phyloP scores from a whole-genome alignment of 2,329 filamentous ascomycete species.

The Diaporthe ampelina region DNA sequence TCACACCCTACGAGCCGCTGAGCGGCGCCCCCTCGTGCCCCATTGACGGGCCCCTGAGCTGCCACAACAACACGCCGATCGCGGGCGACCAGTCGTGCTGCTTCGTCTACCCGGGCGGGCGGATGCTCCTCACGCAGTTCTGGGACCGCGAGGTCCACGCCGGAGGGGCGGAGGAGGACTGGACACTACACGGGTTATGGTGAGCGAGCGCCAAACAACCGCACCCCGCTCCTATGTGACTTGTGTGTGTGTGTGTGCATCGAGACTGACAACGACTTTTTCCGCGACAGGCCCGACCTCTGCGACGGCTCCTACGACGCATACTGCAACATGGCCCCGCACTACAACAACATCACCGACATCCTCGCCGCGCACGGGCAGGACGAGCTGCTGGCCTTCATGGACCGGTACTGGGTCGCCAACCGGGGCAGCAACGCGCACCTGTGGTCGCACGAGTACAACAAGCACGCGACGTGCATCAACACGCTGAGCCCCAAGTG shows the following conservation, averaged over 20 bases:
- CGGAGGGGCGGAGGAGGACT: slow-evolving; percentile 57
- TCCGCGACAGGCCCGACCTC: slow-evolving; percentile 60
- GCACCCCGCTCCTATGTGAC: no score
- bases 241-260: no score
- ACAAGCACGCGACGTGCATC: slow-evolving; percentile 80
- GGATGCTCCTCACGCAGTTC: slow-evolving; percentile 59
- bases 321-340: slow-evolving; percentile 58
- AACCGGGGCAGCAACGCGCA: slow-evolving; percentile 56
- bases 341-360: slow-evolving; percentile 58
- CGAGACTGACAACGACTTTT: no score
- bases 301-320: slow-evolving; percentile 60
- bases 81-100: slow-evolving; percentile 56
- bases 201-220: no score
- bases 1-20: slow-evolving; percentile 54
- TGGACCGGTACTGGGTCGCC: slow-evolving; percentile 61
- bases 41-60: slow-evolving; percentile 57
- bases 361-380: slow-evolving; percentile 57
- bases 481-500: slow-evolving; percentile 76
- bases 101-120: slow-evolving; percentile 57
- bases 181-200: slow-evolving; percentile 62
- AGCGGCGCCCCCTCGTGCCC: slow-evolving; percentile 56
- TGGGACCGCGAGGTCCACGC: slow-evolving; percentile 58
- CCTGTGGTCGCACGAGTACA: slow-evolving; percentile 80
- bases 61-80: slow-evolving; percentile 53
- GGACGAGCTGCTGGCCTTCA: slow-evolving; percentile 54